Conservation (phyloP, 768 basidiomycete species). For the Dioszegia aurantiaca region DNA sequence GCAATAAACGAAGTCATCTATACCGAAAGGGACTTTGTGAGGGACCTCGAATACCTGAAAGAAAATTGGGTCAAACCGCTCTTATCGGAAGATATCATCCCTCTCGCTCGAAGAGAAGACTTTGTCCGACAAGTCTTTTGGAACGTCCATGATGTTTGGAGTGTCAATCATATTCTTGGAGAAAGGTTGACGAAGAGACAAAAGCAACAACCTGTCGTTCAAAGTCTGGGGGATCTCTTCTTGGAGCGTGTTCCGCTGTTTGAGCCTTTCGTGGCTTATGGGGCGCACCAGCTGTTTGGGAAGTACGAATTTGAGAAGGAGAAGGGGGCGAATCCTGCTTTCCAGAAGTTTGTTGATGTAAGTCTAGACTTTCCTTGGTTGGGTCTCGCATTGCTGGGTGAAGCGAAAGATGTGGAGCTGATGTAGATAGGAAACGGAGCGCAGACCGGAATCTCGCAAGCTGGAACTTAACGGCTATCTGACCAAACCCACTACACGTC, state of each 20-base stretch:
- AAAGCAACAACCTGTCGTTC: slow-evolving; percentile 89
- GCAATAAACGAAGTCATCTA: slow-evolving; percentile 94
- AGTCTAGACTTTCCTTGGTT: slow-evolving; percentile 39
- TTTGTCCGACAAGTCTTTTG: slow-evolving; percentile 95
- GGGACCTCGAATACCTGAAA: slow-evolving; percentile 88
- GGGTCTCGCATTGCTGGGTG: background rate
- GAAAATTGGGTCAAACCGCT: slow-evolving; percentile 88
- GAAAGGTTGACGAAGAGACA: slow-evolving; percentile 93
- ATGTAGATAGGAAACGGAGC: slow-evolving; percentile 69
- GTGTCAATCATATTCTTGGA: slow-evolving; percentile 83
- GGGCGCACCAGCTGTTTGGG: slow-evolving; percentile 93
- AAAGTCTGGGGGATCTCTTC: slow-evolving; percentile 85
- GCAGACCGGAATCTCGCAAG: slow-evolving; percentile 89
- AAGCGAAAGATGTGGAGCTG: background rate
- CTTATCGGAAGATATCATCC: slow-evolving; percentile 68
- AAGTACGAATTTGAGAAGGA: slow-evolving; percentile 99
- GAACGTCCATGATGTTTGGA: slow-evolving; percentile 92
- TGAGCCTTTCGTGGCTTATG: slow-evolving; percentile 89
- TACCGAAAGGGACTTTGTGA: slow-evolving; percentile 95
- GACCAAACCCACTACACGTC: slow-evolving; percentile 94
- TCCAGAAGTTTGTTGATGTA: slow-evolving; percentile 94
- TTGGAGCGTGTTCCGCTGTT: slow-evolving; percentile 83
- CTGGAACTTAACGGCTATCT: slow-evolving; percentile 96
- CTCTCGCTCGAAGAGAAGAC: slow-evolving; percentile 69
- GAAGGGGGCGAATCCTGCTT: slow-evolving; percentile 85